Conservation (phyloP, 345 rosid genomes). For the Brassica nigra region DNA sequence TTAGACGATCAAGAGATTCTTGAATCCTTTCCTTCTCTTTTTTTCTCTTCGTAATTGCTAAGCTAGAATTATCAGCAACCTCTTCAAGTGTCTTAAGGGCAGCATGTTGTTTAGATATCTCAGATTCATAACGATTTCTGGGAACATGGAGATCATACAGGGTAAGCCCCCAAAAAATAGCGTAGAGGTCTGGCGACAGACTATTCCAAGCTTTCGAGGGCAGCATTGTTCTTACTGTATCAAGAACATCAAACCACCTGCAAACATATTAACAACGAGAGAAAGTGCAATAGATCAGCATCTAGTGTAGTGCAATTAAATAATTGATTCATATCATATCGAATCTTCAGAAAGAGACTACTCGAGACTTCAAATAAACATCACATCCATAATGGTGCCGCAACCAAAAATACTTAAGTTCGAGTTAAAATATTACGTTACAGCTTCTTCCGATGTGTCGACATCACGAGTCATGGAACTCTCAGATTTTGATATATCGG, state of each 20-base stretch:
- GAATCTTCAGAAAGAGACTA: constrained; percentile 23
- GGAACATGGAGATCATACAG: constrained; percentile 99
- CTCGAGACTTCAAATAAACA: constrained; percentile 9
- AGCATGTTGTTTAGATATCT: constrained; percentile 90
- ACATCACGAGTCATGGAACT: constrained; percentile 60
- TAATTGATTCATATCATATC: constrained; percentile 6
- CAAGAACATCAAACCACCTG: constrained; percentile 98
- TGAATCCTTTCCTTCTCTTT: constrained; percentile 99
- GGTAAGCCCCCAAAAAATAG: constrained; percentile 97
- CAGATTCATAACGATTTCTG: constrained; percentile 86
- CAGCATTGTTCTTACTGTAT: constrained; percentile 80
- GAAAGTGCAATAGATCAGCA: constrained; percentile 10
- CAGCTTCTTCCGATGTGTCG: constrained; percentile 57
- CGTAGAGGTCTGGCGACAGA: constrained; percentile 96
- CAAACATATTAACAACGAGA: constrained; percentile 26
- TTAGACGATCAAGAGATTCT: constrained; percentile 93
- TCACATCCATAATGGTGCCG: constrained; percentile 15
- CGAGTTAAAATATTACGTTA: constrained; percentile 50
- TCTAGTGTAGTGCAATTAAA: constrained; percentile 1
- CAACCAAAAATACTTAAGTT: constrained; percentile 17
- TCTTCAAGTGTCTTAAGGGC: constrained; percentile 96
- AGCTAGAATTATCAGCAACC: constrained; percentile 90
- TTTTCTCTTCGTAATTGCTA: constrained; percentile 92
- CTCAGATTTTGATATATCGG: constrained; percentile 50
- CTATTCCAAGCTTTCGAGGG: constrained; percentile 99